phyloP scores from a whole-genome alignment of 257 asterid species.

The Avicennia marina region DNA sequence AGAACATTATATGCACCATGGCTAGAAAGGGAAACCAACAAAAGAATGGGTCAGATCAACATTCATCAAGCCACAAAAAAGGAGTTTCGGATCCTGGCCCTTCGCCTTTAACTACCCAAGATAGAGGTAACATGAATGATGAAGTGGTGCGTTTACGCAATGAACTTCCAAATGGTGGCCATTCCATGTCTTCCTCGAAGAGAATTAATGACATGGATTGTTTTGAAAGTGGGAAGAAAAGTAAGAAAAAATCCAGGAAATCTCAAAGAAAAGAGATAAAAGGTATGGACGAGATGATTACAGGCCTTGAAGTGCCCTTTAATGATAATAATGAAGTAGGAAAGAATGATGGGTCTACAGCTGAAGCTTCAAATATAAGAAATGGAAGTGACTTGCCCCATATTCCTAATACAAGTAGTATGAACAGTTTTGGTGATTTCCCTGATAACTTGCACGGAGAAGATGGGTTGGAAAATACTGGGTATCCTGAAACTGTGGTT shows the following conservation, averaged over 20 bases:
- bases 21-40: conserved; percentile 59
- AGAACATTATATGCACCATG: conserved; percentile 28
- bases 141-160: conserved; percentile 26
- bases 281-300: conserved; percentile 25
- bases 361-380: conserved; percentile 29
- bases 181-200: conserved; percentile 29
- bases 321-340: conserved; percentile 29
- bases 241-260: conserved; percentile 45
- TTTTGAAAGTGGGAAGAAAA: conserved; percentile 36
- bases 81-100: conserved; percentile 40
- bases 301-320: conserved; percentile 25
- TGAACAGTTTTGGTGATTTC: conserved; percentile 22
- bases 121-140: conserved; percentile 29
- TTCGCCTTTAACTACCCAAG: conserved; percentile 36
- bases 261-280: conserved; percentile 49
- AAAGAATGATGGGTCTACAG: conserved; percentile 28
- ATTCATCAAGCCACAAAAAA: conserved; percentile 33
- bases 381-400: conserved; percentile 28
- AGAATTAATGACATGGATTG: conserved; percentile 27
- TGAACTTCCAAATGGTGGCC: conserved; percentile 38
- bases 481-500: conserved; percentile 44
- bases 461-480: conserved; percentile 31
- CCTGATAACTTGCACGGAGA: conserved; percentile 24
- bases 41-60: conserved; percentile 43
- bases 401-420: conserved; percentile 18